Base-by-base conservation (phyloP, 106 monocot species). In the Allium sativum region DNA sequence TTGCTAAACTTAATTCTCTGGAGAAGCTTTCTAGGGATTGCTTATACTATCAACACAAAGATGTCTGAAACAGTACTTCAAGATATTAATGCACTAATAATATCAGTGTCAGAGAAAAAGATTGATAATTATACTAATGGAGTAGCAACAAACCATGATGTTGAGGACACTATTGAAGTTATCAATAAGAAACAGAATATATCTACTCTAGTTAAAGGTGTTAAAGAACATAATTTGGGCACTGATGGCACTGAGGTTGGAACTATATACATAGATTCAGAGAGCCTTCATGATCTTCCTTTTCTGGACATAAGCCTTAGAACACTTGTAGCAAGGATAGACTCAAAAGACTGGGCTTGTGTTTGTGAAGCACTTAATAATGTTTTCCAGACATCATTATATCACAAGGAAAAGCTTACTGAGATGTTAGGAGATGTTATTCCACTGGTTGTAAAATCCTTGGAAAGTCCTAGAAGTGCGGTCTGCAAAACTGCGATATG, bases 401-500 rank as follows among this genome's bases (percentile, higher is more conserved):
- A 67, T 76, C 90, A 96, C 62, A 85, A 82, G 70, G 91, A 96
- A 61, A 88, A 69, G 41, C 79, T 96, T 40, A 40, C 71, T 55
- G 87, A 82, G n/a, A 65, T 82, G 40, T 61, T 96, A 64, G 79
- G 11, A 20, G 58, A 67, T 68, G 77, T 96, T 58, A 78, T 96
- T 64, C 72, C 79, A 55, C 70, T 87, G 65, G 61, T 96, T 16
- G 90, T 90, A 20, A 96, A 87, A 70, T 90, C 90, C 7, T 64
- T 96, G 58, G 91, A 96, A 70, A 82, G 74, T 65, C 96, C 96
- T 64, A 86, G 96, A 75, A 96, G 96, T 80, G 96, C 96, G 61
- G 87, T 96, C 18, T 90, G 90, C 41, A 96, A 96, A 72, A 91
- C 96, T 45, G 87, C 96, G 76, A 68, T 96, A 96, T 96, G 96